Conservation (phyloP, 305 asterid species). For the Plantago coronopus region DNA sequence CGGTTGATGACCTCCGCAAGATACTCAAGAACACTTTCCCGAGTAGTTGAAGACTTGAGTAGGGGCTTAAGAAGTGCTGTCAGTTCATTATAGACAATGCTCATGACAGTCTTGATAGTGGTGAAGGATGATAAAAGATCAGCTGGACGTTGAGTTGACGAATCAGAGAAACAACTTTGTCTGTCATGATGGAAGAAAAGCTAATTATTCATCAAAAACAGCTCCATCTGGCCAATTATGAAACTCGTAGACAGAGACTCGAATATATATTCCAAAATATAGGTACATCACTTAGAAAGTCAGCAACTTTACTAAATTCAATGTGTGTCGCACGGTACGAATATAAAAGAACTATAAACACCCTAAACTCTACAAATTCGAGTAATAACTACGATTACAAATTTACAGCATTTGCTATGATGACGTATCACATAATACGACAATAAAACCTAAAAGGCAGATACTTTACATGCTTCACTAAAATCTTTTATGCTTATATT, state of each 20-base stretch:
- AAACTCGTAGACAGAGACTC: constrained; percentile 8
- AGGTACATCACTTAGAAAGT: no score
- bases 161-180: constrained; percentile 86
- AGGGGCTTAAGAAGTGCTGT: constrained; percentile 76
- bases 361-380: neutral
- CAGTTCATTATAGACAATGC: constrained; percentile 74
- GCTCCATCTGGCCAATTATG: neutral
- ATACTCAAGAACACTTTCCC: constrained; percentile 84
- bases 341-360: no score
- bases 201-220: constrained; percentile 17
- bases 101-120: constrained; percentile 84
- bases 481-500: neutral
- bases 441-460: neutral
- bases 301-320: no score
- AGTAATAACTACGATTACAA: neutral
- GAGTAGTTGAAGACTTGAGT: constrained; percentile 66
- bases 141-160: constrained; percentile 81
- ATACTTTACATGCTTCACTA: neutral
- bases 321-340: neutral
- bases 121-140: constrained; percentile 90
- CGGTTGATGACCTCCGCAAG: constrained; percentile 83
- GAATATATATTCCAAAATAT: neutral
- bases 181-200: constrained; percentile 42
- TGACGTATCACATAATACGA: no score
- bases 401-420: neutral